Base-by-base conservation (phyloP, 805 yeast genomes). In the Saccharomycopsis selenospora region DNA sequence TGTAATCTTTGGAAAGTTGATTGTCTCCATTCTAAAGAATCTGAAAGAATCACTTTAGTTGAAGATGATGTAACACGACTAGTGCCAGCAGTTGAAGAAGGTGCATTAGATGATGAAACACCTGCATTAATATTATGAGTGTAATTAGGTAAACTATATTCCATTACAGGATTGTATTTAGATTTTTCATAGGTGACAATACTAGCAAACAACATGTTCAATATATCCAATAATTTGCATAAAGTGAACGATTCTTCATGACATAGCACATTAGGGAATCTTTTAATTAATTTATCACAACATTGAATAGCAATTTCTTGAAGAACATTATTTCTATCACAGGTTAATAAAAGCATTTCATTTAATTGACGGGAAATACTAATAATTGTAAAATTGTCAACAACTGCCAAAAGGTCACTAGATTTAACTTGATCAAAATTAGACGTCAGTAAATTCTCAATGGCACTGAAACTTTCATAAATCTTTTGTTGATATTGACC, bases 121-220 rank as follows among this genome's bases (percentile, higher is more conserved):
- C 60, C 69, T 1, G 72, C 65, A 54, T 69, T 70, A 17, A 68
- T 65, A 25, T 49, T 49, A 7, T 43, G 33, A 11, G 41, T 17
- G 28, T 49, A 45, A 24, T 45, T 45, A 1, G 53, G 50, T 45
- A 79, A 66, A 18, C 56, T 56, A 59, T 83, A 90, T 30, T 73
- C 74, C 29, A 83, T 79, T n/a, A 80, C 75, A 3, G 98, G 98
- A 50, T 85, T 87, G 61, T 87, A 91, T 62, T 79, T 87, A 61
- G 85, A 84, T 17, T 81, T 76, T 54, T 85, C 95, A 4, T 90
- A 88, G 63, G 90, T 96, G 36, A 82, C 69, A 36, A 87, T 76
- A 66, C 95, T 82, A 52, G 84, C 82, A 64, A 85, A 87, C 44
- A 91, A 66, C 38, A 88, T 68, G 1, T 85, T 77, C 59, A 95